phyloP scores from a whole-genome alignment of 2,329 filamentous ascomycete genomes.

The Samsoniella hepiali region DNA sequence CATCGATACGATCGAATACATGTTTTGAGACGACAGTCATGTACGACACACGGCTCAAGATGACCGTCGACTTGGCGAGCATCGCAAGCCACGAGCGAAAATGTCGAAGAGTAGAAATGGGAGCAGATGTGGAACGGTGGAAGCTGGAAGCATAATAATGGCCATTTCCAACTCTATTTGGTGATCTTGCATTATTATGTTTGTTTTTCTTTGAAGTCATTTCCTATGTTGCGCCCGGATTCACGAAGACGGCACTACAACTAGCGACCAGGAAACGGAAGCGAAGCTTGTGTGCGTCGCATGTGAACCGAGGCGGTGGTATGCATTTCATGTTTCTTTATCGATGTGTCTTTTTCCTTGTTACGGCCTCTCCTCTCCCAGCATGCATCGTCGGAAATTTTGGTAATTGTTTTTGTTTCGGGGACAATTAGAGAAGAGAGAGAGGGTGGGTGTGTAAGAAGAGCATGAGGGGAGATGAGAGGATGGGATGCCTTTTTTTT shows the following conservation, averaged over 20 bases:
- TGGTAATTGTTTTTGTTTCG: conserved; percentile 13
- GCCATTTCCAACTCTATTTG: conserved; percentile 4
- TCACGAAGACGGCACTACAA: background rate
- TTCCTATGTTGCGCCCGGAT: conserved; percentile 11
- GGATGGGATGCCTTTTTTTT: conserved; percentile 20
- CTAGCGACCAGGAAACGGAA: background rate
- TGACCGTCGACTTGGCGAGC: background rate
- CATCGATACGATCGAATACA: conserved; percentile 1
- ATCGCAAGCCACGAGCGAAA: background rate
- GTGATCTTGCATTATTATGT: conserved; percentile 12
- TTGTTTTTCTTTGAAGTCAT: conserved; percentile 9
- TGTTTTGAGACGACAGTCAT: background rate
- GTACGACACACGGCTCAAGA: background rate
- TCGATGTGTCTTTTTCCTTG: conserved; percentile 13
- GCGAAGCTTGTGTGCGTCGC: background rate
- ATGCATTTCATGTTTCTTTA: conserved; percentile 10
- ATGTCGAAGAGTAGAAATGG: background rate
- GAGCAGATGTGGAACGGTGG: background rate
- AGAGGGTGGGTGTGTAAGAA: conserved; percentile 15
- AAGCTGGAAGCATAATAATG: conserved; percentile 6
- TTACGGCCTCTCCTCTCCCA: conserved; percentile 7
- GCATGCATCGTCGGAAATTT: background rate
- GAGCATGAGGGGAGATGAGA: conserved; percentile 2
- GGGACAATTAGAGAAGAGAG: conserved; percentile 20
- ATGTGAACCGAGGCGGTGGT: conserved; percentile 1